Evolutionary conservation across 176 grass and related monocot genomes (phyloP).

Genomic region (Oryza nivara): DNA sequence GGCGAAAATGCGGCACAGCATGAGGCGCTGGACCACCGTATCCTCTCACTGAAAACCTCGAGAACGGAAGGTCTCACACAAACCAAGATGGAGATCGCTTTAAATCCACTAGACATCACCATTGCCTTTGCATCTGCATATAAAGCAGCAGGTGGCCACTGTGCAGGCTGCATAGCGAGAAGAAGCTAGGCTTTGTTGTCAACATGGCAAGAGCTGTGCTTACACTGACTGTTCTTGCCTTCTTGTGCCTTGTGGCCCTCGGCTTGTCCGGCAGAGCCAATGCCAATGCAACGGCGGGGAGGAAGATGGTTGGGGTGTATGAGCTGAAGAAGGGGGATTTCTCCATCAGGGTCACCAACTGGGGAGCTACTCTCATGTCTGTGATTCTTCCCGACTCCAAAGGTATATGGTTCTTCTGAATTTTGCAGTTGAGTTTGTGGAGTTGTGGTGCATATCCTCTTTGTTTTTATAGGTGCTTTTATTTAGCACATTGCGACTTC

Average conservation of each 20-base stretch:
- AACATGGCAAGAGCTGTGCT: slow-evolving; percentile 52
- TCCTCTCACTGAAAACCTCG: not conserved
- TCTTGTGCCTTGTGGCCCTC: slow-evolving; percentile 40
- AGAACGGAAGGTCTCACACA: not conserved
- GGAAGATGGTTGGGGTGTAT: slow-evolving; percentile 61
- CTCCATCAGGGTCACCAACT: slow-evolving; percentile 77
- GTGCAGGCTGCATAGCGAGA: not conserved
- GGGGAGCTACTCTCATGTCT: slow-evolving; percentile 81
- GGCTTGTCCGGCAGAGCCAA: slow-evolving; percentile 24
- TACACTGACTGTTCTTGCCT: slow-evolving; percentile 19
- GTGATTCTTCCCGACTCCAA: slow-evolving; percentile 72
- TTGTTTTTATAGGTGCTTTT: not conserved
- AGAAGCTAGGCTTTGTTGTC: not conserved
- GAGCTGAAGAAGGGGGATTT: slow-evolving; percentile 79
- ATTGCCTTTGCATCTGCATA: not conserved
- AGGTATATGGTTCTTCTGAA: slow-evolving; percentile 33
- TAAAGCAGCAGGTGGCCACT: not conserved
- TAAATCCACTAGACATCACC: not conserved
- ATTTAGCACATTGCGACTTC: not conserved
- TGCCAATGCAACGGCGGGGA: not conserved
- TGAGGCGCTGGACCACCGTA: slow-evolving; percentile 16
- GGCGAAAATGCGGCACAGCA: slow-evolving; percentile 8
- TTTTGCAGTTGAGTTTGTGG: not conserved
- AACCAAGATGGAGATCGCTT: slow-evolving; percentile 19
- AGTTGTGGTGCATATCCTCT: not conserved